Evolutionary conservation across 2,329 filamentous ascomycete species (phyloP), one percentile per base, ranked within the genome.

Genomic region (Talaromyces sp.): DNA sequence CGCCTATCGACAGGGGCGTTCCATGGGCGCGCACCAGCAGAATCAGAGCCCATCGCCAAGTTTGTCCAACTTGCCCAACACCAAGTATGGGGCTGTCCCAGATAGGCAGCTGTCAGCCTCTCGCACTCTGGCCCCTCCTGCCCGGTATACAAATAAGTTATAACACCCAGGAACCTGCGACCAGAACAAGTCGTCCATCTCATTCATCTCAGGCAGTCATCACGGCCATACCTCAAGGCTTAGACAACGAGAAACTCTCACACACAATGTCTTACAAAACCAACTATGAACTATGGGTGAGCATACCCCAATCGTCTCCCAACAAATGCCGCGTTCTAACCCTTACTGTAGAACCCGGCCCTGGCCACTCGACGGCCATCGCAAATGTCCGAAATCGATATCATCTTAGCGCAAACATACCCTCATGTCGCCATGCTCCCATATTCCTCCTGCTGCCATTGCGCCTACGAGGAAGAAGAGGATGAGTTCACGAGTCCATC

Each of bases 201-300:
- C 48, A 48, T 32, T 32, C 32, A 35, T 35, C 32, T 35, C 32
- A 26, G 41, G 19, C 38, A 43, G 6, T 26, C 48, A 29, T 27
- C 24, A 17, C 12, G 29, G 21, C 14, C 35, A 14, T 41, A 32
- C 11, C 41, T 46, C 17, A 21, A 46, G 27, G 27, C 43, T 48
- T 27, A 5, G 3, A 51, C 5, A 21, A 14, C 48, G 3, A 11
- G 48, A 27, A 27, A 32, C 29, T 27, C 21, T 24, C 9, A 3
- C 35, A n/a, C 63, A 71, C 48, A 48, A 75, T 74, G 70, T 65
- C 65, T 51, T 75, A 75, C 70, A 75, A 72, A 56, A 71, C 68
- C 64, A 75, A 75, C 68, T 75, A 74, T 60, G 71, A 75, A 61
- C 68, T 72, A 55, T 73, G 75, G 57, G 73, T 75, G 64, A 65